Conservation (phyloP, 768 basidiomycete species). For the Rossbeevera mucosa region DNA sequence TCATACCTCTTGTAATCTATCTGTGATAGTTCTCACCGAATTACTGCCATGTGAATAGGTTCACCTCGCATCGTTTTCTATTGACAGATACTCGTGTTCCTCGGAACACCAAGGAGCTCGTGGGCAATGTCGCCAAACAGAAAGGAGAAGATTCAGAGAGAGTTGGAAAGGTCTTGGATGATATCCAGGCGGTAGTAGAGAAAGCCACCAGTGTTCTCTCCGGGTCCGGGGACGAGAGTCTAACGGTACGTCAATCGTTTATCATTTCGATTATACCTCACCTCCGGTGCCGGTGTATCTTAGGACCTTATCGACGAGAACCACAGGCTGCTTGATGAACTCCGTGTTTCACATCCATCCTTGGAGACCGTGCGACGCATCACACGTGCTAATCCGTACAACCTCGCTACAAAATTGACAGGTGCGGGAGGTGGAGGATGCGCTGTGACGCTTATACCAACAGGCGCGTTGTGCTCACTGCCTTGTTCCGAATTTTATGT, state of each 20-base stretch:
- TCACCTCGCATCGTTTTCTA: slow-evolving; percentile 86
- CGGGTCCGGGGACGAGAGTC: slow-evolving; percentile 35
- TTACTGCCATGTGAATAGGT: slow-evolving; percentile 42
- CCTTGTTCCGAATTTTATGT: not conserved
- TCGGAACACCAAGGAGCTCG: slow-evolving; percentile 90
- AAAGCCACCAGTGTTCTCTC: slow-evolving; percentile 72
- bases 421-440: slow-evolving; percentile 99
- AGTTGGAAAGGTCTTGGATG: slow-evolving; percentile 68
- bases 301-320: slow-evolving; percentile 86
- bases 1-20: slow-evolving; percentile 1
- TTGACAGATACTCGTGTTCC: slow-evolving; percentile 92
- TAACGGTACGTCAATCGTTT: slow-evolving; percentile 49
- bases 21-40: slow-evolving; percentile 3
- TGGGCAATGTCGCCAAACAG: slow-evolving; percentile 79
- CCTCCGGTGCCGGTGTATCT: not conserved
- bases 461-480: slow-evolving; percentile 51
- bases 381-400: slow-evolving; percentile 59
- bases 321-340: slow-evolving; percentile 73
- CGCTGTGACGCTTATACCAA: slow-evolving; percentile 90
- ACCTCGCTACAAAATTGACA: slow-evolving; percentile 87
- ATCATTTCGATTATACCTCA: not conserved
- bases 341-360: slow-evolving; percentile 88
- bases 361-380: slow-evolving; percentile 78
- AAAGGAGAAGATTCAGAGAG: slow-evolving; percentile 80
- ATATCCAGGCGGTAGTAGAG: slow-evolving; percentile 83